Conservation (phyloP, 441 rosid species). For the Flueggea neowawraea region DNA sequence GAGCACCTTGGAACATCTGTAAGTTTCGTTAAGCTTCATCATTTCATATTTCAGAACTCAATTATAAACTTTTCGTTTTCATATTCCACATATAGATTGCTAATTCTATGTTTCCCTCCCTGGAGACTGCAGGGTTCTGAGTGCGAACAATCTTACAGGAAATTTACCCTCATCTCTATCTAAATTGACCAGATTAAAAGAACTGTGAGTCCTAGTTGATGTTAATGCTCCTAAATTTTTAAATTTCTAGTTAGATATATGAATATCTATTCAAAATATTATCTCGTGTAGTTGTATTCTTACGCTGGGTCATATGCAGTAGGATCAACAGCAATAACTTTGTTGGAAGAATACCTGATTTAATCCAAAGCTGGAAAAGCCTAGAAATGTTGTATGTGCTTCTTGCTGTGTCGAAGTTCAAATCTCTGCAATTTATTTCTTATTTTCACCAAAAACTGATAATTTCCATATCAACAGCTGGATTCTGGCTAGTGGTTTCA, state of each 20-base stretch:
- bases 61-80: neutral
- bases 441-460: neutral
- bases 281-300: neutral
- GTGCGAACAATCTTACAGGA: slow-evolving; percentile 26
- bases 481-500: slow-evolving; percentile 40
- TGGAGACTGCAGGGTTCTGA: slow-evolving; percentile 19
- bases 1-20: slow-evolving; percentile 35
- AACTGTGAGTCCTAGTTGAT: slow-evolving; percentile 22
- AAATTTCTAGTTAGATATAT: neutral
- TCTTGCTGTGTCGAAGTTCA: neutral
- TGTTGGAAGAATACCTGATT: slow-evolving; percentile 27
- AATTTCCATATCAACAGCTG: slow-evolving; percentile 22
- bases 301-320: slow-evolving; percentile 17
- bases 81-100: neutral
- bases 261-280: neutral
- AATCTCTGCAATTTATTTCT: neutral
- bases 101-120: neutral
- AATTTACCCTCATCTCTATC: slow-evolving; percentile 21
- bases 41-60: neutral
- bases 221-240: neutral
- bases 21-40: slow-evolving; percentile 15
- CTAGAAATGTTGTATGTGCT: slow-evolving; percentile 24
- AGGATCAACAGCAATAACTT: slow-evolving; percentile 39
- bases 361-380: slow-evolving; percentile 24
- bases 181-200: slow-evolving; percentile 21